Percentiles rank a stretch among this genome's conserved stretches.
Evolutionary conservation across 257 asterid genomes (phyloP).

Genomic region (Rhazya stricta): DNA sequence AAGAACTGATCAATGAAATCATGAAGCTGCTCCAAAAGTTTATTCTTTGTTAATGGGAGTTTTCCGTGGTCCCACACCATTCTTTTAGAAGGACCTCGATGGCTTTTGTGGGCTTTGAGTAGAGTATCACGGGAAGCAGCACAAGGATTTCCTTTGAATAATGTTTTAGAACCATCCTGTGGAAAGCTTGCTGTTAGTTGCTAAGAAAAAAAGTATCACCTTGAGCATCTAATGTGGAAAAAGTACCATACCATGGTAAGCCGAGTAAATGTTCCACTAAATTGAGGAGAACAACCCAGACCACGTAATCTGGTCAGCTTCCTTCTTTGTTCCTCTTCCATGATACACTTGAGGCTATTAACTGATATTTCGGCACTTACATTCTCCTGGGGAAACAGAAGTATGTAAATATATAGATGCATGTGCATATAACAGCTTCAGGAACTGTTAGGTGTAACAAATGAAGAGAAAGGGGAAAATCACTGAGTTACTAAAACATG

Average conservation of each 20-base stretch:
- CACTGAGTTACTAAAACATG: background rate
- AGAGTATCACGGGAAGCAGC: constrained; percentile 53
- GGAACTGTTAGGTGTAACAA: background rate
- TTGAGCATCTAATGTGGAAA: constrained; percentile 7
- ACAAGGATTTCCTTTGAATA: constrained; percentile 76
- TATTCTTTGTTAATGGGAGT: constrained; percentile 50
- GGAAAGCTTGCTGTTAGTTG: constrained; percentile 7
- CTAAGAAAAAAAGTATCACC: constrained; percentile 11
- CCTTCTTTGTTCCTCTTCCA: constrained; percentile 68
- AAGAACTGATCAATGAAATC: constrained; percentile 73
- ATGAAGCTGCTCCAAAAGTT: constrained; percentile 48
- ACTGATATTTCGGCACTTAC: constrained; percentile 41
- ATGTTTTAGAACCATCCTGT: constrained; percentile 96
- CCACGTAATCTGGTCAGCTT: constrained; percentile 50
- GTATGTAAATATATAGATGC: background rate
- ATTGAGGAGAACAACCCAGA: constrained; percentile 63
- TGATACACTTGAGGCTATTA: constrained; percentile 56
- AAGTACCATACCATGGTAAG: constrained; percentile 57
- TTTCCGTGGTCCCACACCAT: constrained; percentile 64
- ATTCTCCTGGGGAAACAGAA: constrained; percentile 54
- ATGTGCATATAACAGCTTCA: background rate
- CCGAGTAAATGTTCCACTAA: constrained; percentile 83
- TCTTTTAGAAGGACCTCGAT: constrained; percentile 69
- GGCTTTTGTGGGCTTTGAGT: constrained; percentile 55
- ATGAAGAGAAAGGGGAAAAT: background rate